Evolutionary conservation across 176 grass and related monocot genomes (phyloP).

Genomic region (Ensete ventricosum): DNA sequence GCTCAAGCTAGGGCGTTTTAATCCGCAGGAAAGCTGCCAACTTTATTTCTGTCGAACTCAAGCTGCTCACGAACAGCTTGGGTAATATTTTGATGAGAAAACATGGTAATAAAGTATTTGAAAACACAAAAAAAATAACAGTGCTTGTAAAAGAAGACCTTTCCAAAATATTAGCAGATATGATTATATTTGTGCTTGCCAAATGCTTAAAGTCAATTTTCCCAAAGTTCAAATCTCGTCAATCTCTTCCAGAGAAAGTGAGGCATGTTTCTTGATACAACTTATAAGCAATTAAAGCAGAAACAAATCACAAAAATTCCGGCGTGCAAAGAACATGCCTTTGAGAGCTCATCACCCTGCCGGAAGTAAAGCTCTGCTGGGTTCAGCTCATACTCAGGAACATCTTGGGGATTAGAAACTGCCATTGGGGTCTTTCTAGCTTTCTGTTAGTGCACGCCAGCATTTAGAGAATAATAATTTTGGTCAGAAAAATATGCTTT

Average conservation of each 20-base stretch:
- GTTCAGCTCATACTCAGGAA: slow-evolving; percentile 95
- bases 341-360: slow-evolving; percentile 54
- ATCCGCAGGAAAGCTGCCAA: neutral
- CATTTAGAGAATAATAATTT: neutral
- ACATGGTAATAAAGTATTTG: neutral
- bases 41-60: neutral
- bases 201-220: too few species aligned
- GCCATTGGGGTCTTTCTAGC: slow-evolving; percentile 70
- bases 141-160: too few species aligned
- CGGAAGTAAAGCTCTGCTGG: slow-evolving; percentile 72
- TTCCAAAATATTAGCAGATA: too few species aligned
- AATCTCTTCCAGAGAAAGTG: neutral
- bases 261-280: neutral
- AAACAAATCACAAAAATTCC: too few species aligned
- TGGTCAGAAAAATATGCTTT: too few species aligned
- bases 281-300: neutral
- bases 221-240: neutral
- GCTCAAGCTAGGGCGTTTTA: neutral
- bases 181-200: too few species aligned
- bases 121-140: neutral
- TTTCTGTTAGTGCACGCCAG: slow-evolving; percentile 42
- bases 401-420: slow-evolving; percentile 75
- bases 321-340: slow-evolving; percentile 29
- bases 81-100: neutral
- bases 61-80: neutral